Conservation (phyloP, 2,329 filamentous ascomycete species). For the Neonectria coccinea region DNA sequence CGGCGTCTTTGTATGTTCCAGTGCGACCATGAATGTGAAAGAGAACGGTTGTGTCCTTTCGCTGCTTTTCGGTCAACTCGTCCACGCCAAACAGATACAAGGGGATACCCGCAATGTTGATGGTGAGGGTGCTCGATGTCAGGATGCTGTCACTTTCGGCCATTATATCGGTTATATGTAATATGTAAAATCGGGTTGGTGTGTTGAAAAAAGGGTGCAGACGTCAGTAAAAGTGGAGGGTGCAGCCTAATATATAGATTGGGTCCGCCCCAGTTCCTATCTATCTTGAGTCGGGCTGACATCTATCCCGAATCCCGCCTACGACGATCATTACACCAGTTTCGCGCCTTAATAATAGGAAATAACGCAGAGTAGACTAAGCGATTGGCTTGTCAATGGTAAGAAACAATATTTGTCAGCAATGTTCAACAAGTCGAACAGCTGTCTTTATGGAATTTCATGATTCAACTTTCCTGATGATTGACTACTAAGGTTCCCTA, state of each 20-base stretch:
- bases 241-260: background rate
- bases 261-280: no score
- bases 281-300: background rate
- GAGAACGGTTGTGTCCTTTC: constrained; percentile 5
- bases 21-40: constrained; percentile 17
- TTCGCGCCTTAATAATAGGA: no score
- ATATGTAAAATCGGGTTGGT: background rate
- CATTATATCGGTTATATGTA: background rate
- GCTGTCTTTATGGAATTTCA: no score
- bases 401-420: no score
- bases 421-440: no score
- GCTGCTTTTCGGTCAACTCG: constrained; percentile 5
- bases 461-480: no score
- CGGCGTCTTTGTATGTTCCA: constrained; percentile 4
- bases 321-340: no score
- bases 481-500: no score
- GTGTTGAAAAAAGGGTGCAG: background rate
- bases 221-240: background rate
- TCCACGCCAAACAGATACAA: constrained; percentile 9
- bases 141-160: background rate
- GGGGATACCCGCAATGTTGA: constrained; percentile 1
- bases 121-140: background rate
- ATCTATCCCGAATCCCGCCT: background rate
- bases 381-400: background rate
- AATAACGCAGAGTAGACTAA: no score